phyloP scores from a whole-genome alignment of 805 yeast genomes.

The Candida maris region DNA sequence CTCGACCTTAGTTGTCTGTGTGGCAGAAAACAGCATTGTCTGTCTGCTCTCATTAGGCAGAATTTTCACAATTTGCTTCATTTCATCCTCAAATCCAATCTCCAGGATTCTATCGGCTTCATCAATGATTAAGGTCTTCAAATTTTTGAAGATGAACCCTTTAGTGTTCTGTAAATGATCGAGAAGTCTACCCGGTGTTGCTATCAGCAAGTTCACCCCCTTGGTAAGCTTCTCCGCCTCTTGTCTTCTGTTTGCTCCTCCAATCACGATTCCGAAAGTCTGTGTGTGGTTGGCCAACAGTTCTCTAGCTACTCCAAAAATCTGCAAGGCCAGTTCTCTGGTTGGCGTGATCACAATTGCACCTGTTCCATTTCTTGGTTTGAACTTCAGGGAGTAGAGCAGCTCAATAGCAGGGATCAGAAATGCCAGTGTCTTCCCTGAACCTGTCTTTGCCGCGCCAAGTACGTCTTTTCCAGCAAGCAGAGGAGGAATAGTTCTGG shows the following conservation, averaged over 20 bases:
- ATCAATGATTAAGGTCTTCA: conserved; percentile 91
- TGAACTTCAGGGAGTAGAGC: conserved; percentile 84
- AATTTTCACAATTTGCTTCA: conserved; percentile 93
- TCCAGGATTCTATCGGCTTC: conserved; percentile 98
- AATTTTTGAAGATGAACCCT: conserved; percentile 90
- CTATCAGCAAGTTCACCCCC: conserved; percentile 91
- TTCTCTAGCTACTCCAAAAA: conserved; percentile 96
- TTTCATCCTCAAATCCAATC: conserved; percentile 98
- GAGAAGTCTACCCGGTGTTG: conserved; percentile 95
- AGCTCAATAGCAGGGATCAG: conserved; percentile 93
- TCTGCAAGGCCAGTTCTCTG: conserved; percentile 95
- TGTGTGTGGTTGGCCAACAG: conserved; percentile 87
- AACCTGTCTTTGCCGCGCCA: conserved; percentile 99
- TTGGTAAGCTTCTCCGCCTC: conserved; percentile 92
- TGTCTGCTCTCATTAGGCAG: conserved; percentile 92
- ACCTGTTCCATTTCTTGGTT: conserved; percentile 98
- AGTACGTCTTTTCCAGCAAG: conserved; percentile 95
- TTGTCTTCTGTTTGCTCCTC: conserved; percentile 96
- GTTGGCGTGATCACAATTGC: conserved; percentile 95
- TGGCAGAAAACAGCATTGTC: conserved; percentile 97
- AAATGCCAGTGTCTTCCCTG: conserved; percentile 96
- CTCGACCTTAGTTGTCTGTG: conserved; percentile 98
- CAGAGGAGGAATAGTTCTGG: conserved; percentile 93
- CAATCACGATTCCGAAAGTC: conserved; percentile 94
- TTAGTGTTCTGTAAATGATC: conserved; percentile 95